These are phyloP conservation scores for Citrus glauca DNA, from an alignment of 345 rosid genomes.

Conservation along the genomic window DNA sequence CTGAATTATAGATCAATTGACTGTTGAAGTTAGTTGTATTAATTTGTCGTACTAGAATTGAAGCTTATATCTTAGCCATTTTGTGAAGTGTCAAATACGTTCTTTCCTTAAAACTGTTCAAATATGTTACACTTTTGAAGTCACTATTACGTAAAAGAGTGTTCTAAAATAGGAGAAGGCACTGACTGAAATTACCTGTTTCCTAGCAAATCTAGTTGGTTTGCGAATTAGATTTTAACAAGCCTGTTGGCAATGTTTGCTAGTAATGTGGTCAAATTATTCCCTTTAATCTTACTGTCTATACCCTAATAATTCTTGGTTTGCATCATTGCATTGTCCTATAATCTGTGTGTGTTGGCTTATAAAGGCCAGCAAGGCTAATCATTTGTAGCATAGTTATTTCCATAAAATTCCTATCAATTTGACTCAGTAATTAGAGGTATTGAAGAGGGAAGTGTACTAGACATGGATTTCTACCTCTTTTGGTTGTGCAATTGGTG, in stretches of 20 bases:
- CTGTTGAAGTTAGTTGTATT: neutral
- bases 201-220: neutral
- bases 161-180: neutral
- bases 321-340: neutral
- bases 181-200: neutral
- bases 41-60: neutral
- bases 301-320: neutral
- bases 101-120: neutral
- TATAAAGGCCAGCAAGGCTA: neutral
- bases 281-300: neutral
- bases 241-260: neutral
- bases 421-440: slow-evolving; percentile 1
- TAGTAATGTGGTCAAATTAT: neutral
- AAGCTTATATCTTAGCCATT: neutral
- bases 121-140: neutral
- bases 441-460: neutral
- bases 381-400: neutral
- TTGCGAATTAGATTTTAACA: neutral
- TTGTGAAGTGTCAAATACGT: neutral
- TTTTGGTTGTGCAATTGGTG: neutral
- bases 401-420: neutral
- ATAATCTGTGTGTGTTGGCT: neutral
- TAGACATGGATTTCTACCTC: neutral
- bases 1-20: neutral
- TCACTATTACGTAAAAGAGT: neutral